Percentiles rank a stretch among this genome's conserved stretches.
Evolutionary conservation across 176 grass and related monocot species (phyloP).

Genomic region (Calamus simplicifolius): DNA sequence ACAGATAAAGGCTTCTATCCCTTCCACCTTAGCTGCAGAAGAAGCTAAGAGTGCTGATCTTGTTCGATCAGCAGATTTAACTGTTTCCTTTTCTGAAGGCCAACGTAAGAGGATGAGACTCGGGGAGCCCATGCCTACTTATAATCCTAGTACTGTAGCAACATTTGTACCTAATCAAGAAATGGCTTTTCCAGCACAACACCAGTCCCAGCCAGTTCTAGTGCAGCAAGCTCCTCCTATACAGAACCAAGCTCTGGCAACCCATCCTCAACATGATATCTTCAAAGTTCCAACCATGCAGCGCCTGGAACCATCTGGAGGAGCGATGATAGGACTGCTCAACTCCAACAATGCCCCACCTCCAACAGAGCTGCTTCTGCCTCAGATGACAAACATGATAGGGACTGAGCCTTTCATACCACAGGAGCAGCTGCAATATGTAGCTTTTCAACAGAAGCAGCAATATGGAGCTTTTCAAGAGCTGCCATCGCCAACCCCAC

Average conservation of each 20-base stretch:
- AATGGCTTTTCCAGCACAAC: constrained; percentile 36
- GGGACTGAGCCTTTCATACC: constrained; percentile 21
- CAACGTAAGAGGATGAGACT: constrained; percentile 49
- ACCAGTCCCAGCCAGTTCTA: constrained; percentile 49
- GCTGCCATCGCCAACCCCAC: constrained; percentile 3
- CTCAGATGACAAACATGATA: constrained; percentile 46
- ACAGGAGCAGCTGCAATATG: neutral
- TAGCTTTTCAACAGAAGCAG: constrained; percentile 21
- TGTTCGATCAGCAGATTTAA: neutral
- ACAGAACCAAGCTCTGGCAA: constrained; percentile 32
- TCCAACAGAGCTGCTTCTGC: constrained; percentile 22
- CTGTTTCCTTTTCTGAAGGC: constrained; percentile 21
- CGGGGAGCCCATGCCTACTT: constrained; percentile 25
- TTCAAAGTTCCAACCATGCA: constrained; percentile 44
- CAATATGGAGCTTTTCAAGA: constrained; percentile 32
- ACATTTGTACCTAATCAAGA: constrained; percentile 46
- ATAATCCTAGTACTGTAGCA: constrained; percentile 21
- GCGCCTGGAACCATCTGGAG: constrained; percentile 51
- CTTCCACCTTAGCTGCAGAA: constrained; percentile 84
- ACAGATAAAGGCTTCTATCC: constrained; percentile 86
- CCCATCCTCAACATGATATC: constrained; percentile 49
- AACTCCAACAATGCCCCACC: constrained; percentile 40
- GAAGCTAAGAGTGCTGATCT: constrained; percentile 40
- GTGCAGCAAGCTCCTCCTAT: constrained; percentile 47
- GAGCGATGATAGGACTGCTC: constrained; percentile 51